Evolutionary conservation across 2,329 filamentous ascomycete species (phyloP).

Genomic region (Cladosporium phlei): DNA sequence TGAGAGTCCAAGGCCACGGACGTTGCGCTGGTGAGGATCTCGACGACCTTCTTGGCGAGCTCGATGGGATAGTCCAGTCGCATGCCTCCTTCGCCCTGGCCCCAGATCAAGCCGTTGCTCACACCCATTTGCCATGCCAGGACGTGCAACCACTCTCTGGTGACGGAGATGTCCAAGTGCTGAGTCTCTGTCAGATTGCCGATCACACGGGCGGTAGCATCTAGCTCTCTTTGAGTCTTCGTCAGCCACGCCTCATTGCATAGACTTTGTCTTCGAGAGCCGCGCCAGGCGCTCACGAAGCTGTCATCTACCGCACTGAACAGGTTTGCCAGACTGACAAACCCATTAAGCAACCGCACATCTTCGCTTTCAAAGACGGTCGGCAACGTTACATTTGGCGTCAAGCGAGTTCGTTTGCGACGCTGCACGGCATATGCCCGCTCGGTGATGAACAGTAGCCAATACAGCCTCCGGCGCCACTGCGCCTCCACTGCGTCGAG

Average conservation of each 20-base stretch:
- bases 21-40: constrained; percentile 28
- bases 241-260: constrained; percentile 33
- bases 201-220: constrained; percentile 27
- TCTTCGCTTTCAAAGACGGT: constrained; percentile 32
- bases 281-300: constrained; percentile 33
- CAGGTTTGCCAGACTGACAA: constrained; percentile 32
- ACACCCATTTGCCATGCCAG: constrained; percentile 37
- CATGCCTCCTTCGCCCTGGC: constrained; percentile 31
- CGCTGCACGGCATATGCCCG: constrained; percentile 34
- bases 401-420: constrained; percentile 30
- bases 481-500: constrained; percentile 30
- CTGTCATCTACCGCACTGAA: constrained; percentile 34
- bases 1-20: constrained; percentile 30
- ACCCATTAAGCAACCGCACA: constrained; percentile 31
- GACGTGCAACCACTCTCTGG: constrained; percentile 34
- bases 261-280: constrained; percentile 28
- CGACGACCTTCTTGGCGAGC: constrained; percentile 31
- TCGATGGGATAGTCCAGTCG: constrained; percentile 35
- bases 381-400: constrained; percentile 28
- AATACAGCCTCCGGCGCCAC: constrained; percentile 33
- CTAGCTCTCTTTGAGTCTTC: constrained; percentile 31
- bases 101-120: constrained; percentile 33
- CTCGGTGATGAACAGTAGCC: constrained; percentile 35
- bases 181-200: constrained; percentile 32
- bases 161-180: constrained; percentile 31